Evolutionary conservation across 257 asterid genomes (phyloP).

Genomic region (Jasminum sambac): DNA sequence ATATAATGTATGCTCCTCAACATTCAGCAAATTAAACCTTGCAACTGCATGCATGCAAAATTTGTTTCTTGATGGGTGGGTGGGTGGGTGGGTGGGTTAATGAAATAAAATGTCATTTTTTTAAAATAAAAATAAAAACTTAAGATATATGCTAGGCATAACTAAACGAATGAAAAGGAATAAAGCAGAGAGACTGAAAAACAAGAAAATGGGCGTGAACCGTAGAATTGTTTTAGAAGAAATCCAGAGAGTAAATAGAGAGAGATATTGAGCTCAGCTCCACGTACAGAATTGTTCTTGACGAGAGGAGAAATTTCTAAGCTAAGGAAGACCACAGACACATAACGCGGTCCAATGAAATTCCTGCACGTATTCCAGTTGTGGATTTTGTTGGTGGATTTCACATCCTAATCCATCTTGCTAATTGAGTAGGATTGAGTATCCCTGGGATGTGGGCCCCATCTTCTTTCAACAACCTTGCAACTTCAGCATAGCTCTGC

Average conservation of each 20-base stretch:
- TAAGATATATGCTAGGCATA: no score
- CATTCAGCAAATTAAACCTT: no score
- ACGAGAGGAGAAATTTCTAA: not conserved
- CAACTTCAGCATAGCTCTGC: constrained; percentile 60
- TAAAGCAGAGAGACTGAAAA: not conserved
- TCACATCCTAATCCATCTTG: constrained; percentile 70
- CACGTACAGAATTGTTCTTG: not conserved
- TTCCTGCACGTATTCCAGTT: not conserved
- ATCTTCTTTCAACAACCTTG: constrained; percentile 48
- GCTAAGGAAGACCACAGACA: not conserved
- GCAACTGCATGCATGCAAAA: no score
- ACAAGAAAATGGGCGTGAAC: not conserved
- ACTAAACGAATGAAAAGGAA: not conserved
- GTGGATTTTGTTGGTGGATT: no score
- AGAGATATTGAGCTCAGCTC: not conserved
- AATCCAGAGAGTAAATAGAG: not conserved
- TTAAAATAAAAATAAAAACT: not conserved
- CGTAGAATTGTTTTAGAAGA: not conserved
- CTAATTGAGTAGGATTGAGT: constrained; percentile 68
- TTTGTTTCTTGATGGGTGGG: no score
- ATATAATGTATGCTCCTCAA: no score
- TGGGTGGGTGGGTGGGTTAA: no score
- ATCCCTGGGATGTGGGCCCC: constrained; percentile 71
- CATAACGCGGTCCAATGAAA: not conserved
- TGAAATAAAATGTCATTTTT: not conserved